Percentiles rank a stretch among this genome's conserved stretches.
These are phyloP conservation scores for Elaeagnus macrophylla DNA, from an alignment of 306 rosid genomes.

Conservation along the genomic window DNA sequence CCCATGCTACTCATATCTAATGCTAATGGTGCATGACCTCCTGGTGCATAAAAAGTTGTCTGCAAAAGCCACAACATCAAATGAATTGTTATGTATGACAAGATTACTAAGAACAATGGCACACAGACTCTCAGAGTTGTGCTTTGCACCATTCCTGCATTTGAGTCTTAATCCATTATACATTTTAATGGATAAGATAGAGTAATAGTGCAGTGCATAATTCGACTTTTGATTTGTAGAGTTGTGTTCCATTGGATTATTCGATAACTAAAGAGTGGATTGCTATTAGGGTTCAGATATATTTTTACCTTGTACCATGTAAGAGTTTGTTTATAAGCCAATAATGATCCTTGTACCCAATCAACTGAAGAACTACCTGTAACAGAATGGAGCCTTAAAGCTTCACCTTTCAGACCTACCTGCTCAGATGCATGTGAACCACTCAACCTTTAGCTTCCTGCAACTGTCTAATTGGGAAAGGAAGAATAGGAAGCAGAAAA, in stretches of 20 bases:
- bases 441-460: neutral
- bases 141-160: too few relatives aligned
- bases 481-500: neutral
- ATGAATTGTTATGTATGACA: neutral
- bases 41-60: constrained; percentile 65
- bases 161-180: too few relatives aligned
- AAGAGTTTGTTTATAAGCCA: constrained; percentile 60
- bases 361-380: constrained; percentile 77
- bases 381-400: constrained; percentile 50
- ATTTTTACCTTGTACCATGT: constrained; percentile 90
- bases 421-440: constrained; percentile 28
- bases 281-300: constrained; percentile 7
- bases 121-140: too few relatives aligned
- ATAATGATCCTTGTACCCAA: constrained; percentile 61
- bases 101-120: neutral
- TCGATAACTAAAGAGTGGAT: neutral
- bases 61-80: constrained; percentile 24
- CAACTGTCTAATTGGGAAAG: neutral
- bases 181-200: too few relatives aligned
- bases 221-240: too few relatives aligned
- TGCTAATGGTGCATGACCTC: constrained; percentile 69
- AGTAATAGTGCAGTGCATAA: too few relatives aligned
- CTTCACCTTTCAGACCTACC: constrained; percentile 84
- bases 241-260: too few relatives aligned
- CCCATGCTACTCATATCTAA: constrained; percentile 95